Percentiles rank a stretch among this genome's conserved stretches.
Evolutionary conservation across 2,329 filamentous ascomycete species (phyloP).

Genomic region (Xylariaceae sp.): DNA sequence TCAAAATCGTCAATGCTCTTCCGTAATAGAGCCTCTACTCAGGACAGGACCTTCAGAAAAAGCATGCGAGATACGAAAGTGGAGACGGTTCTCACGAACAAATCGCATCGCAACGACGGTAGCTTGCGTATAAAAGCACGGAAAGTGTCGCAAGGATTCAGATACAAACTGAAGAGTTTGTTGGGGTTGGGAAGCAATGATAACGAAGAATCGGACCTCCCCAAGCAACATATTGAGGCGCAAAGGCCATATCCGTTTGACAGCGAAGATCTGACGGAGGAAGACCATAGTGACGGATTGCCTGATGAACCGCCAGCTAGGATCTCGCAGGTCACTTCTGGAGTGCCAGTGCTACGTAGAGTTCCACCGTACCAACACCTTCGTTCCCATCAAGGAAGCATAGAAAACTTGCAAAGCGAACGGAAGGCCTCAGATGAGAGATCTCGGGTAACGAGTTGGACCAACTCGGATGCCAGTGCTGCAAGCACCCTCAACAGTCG

Average conservation of each 20-base stretch:
- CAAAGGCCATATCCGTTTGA: conserved; percentile 32
- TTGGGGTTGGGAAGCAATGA: conserved; percentile 43
- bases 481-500: conserved; percentile 41
- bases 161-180: conserved; percentile 54
- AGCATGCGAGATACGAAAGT: conserved; percentile 47
- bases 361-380: conserved; percentile 43
- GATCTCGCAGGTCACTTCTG: conserved; percentile 45
- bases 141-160: conserved; percentile 58
- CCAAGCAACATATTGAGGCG: conserved; percentile 50
- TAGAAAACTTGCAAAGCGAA: conserved; percentile 44
- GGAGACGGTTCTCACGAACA: conserved; percentile 34
- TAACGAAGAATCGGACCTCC: conserved; percentile 35
- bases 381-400: conserved; percentile 50
- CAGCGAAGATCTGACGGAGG: conserved; percentile 15
- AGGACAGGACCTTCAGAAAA: conserved; percentile 35
- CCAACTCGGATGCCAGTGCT: conserved; percentile 55
- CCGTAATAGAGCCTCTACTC: conserved; percentile 34
- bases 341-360: conserved; percentile 46
- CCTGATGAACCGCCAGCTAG: conserved; percentile 24
- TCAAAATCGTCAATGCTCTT: conserved; percentile 43
- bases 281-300: conserved; percentile 13
- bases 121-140: conserved; percentile 49
- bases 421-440: conserved; percentile 43
- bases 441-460: conserved; percentile 70
- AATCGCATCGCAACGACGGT: conserved; percentile 27